Base-by-base conservation (phyloP, 2,329 filamentous ascomycete species). In the Penicillium italicum region DNA sequence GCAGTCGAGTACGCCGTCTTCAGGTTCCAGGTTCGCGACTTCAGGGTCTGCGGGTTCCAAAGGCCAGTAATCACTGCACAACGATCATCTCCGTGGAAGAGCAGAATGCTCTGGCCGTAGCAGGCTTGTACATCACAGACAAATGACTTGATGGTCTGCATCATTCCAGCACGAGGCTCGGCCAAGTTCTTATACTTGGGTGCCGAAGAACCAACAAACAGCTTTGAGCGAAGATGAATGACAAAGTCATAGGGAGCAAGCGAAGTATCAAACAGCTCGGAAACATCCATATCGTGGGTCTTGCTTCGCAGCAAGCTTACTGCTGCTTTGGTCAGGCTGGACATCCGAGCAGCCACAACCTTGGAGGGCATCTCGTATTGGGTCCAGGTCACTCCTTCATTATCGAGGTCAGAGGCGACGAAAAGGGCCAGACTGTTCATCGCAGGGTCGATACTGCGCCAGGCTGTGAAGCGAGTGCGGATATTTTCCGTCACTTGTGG, bases 361-460 rank as follows among this genome's bases (percentile, higher is more conserved):
- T 89, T 92, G 12, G 88, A 85, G 0, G 93, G 92, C 34, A 79
- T 73, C 16, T 73, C 78, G 52, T 82, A 82, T 48, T 91, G 83
- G 0, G 88, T 96, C 81, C 91, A 97, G 0, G 87, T 88, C 9
- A 87, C 84, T 4, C 94, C 94, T 34, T 88, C 88, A 5, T 78
- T 75, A 65, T 97, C 91, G 60, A 89, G 78, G 50, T 89, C 88
- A 0, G 90, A 91, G 2, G 91, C 91, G 4, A 88, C 88, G 66
- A 97, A 89, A 37, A 97, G 77, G 18, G 88, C 86, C 3, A 90
- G 84, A 58, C 85, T 86, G 74, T 94, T 96, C 86, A 97, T 89
- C 50, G 82, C 85, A 1, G 92, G 91, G 67, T 99, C 94, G 51
- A 94, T 86, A 62, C 88, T 90, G 55, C 94, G 83, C 90, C 91